A percentile compares a stretch with the other conserved stretches of the same genome.
Conservation (phyloP, 2,329 filamentous ascomycete genomes). For the Penicillium sp. region DNA sequence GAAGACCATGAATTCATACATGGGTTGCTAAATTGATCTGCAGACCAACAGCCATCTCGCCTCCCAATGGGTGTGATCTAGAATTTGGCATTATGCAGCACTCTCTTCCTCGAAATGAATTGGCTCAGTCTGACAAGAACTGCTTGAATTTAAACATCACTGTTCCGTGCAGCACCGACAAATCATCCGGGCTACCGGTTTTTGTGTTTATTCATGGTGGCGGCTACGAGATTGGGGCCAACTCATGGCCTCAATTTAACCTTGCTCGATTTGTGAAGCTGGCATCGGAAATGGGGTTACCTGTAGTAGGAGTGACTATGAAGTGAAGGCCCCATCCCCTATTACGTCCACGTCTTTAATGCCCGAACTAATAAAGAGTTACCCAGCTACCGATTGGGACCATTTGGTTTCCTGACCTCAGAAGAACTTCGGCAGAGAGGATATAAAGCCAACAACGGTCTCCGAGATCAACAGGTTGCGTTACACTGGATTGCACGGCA, state of each 20-base stretch:
- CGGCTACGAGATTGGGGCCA: conserved; percentile 55
- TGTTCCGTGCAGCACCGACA: conserved; percentile 40
- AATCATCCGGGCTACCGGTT: conserved; percentile 48
- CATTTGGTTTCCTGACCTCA: conserved; percentile 54
- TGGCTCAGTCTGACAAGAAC: conserved; percentile 51
- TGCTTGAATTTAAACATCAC: conserved; percentile 60
- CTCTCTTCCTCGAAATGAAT: conserved; percentile 44
- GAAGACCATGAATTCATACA: no score
- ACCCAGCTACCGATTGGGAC: conserved; percentile 54
- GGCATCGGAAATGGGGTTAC: conserved; percentile 49
- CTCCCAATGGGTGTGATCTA: conserved; percentile 45
- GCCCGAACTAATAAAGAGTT: no score
- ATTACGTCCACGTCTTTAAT: no score
- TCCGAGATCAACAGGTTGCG: conserved; percentile 54
- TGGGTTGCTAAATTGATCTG: no score
- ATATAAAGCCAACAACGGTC: conserved; percentile 51
- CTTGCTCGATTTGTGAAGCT: conserved; percentile 51
- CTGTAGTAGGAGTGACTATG: conserved; percentile 53
- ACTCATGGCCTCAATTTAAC: conserved; percentile 60
- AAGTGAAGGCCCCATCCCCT: no score
- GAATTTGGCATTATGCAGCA: conserved; percentile 58
- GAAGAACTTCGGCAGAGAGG: conserved; percentile 52
- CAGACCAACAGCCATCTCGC: conserved; percentile 45
- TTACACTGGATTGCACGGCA: conserved; percentile 47
- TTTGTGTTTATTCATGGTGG: conserved; percentile 61